A percentile compares a stretch with the other conserved stretches of the same genome.
These are phyloP conservation scores for Fraxinus cuspidata DNA, from an alignment of 257 asterid genomes.

Conservation along the genomic window DNA sequence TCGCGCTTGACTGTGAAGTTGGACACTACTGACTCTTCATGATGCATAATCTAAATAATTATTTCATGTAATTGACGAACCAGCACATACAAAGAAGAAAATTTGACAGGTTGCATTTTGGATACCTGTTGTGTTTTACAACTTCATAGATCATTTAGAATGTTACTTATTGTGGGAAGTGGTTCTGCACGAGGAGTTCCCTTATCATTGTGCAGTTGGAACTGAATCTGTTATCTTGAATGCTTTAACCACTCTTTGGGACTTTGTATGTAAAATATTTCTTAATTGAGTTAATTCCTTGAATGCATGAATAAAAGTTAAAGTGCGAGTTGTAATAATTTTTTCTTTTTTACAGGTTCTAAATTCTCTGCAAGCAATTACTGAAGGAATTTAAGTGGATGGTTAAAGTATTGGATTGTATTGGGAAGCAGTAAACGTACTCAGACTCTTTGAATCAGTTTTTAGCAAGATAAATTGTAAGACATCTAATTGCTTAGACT, in stretches of 20 bases:
- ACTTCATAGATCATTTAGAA: neutral
- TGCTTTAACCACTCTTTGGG: neutral
- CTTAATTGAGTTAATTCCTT: neutral
- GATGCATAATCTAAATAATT: neutral
- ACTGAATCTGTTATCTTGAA: neutral
- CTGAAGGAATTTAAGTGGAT: neutral
- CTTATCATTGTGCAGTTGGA: neutral
- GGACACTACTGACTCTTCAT: neutral
- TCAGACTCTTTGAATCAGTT: neutral
- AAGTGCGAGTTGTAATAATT: neutral
- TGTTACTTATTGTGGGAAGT: neutral
- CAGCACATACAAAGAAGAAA: slow-evolving; percentile 1
- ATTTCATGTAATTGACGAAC: neutral
- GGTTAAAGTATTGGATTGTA: neutral
- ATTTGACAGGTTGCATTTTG: neutral
- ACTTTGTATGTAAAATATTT: neutral
- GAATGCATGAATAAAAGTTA: neutral
- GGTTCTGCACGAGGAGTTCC: neutral
- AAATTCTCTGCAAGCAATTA: neutral
- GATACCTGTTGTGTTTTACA: neutral
- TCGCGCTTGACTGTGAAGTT: neutral
- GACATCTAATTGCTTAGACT: neutral
- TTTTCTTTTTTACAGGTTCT: neutral
- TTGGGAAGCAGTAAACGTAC: neutral
- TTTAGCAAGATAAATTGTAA: neutral